phyloP scores from a whole-genome alignment of 2,329 filamentous ascomycete species.

The Xylariaceae sp. region DNA sequence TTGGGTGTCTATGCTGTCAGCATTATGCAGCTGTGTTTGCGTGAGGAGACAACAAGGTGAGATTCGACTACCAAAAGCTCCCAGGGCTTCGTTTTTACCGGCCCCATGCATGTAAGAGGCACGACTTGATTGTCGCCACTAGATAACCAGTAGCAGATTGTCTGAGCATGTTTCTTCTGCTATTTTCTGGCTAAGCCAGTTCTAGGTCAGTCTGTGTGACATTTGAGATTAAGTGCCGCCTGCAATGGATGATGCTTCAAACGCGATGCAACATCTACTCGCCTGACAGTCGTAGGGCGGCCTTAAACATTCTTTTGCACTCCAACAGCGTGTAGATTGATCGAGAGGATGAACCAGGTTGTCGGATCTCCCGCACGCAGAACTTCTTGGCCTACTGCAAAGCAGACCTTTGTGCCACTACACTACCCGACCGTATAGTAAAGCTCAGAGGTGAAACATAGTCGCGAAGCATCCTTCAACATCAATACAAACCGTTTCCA shows the following conservation, averaged over 20 bases:
- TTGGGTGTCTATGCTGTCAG: slow-evolving; percentile 6
- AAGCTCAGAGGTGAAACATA: neutral
- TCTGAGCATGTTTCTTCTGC: neutral
- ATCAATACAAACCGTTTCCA: neutral
- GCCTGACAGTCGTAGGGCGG: neutral
- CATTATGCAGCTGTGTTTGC: neutral
- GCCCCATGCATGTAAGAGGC: neutral
- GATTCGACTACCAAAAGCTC: neutral
- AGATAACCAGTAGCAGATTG: neutral
- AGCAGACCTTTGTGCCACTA: neutral
- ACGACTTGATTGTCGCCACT: neutral
- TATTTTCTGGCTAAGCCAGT: neutral
- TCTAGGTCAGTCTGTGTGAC: neutral
- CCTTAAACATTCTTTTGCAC: neutral
- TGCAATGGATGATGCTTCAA: neutral
- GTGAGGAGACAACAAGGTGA: neutral
- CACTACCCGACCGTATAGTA: neutral
- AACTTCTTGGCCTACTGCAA: neutral
- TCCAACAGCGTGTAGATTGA: neutral
- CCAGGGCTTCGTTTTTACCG: neutral
- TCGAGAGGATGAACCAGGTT: slow-evolving; percentile 2
- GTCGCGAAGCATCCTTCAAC: neutral
- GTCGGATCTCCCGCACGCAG: neutral
- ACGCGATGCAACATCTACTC: neutral
- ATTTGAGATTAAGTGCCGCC: neutral